Evolutionary conservation across 371 early-diverging fungal genomes (phyloP).

Genomic region (Syncephalastrum monosporum): DNA sequence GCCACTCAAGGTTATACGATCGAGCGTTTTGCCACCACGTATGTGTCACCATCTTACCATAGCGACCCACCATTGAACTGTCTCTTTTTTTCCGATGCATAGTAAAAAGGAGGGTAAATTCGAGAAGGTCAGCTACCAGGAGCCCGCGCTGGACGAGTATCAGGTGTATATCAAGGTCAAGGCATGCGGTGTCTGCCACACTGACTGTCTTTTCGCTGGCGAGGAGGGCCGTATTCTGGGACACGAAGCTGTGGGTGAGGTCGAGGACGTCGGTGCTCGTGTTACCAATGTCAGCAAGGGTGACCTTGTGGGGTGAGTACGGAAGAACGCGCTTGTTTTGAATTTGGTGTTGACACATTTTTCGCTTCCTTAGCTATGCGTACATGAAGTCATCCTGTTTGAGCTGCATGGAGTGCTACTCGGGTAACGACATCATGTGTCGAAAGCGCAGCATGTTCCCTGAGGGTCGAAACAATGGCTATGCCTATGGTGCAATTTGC

Average conservation of each 20-base stretch:
- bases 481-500: constrained; percentile 44
- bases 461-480: constrained; percentile 43
- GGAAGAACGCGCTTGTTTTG: neutral
- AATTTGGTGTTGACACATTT: neutral
- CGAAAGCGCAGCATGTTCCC: constrained; percentile 44
- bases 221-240: constrained; percentile 33
- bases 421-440: constrained; percentile 50
- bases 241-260: constrained; percentile 51
- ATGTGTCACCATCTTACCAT: neutral
- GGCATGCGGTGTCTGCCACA: constrained; percentile 58
- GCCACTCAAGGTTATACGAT: constrained; percentile 11
- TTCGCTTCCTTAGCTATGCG: constrained; percentile 13
- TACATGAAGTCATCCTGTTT: constrained; percentile 46
- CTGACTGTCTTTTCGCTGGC: constrained; percentile 38
- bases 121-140: constrained; percentile 15
- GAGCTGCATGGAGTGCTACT: constrained; percentile 38
- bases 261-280: constrained; percentile 36
- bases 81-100: neutral
- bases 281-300: constrained; percentile 48
- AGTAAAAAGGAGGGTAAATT: constrained; percentile 18
- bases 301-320: constrained; percentile 47
- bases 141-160: constrained; percentile 11
- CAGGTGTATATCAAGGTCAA: constrained; percentile 43
- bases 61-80: neutral
- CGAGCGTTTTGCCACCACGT: constrained; percentile 17